phyloP scores from a whole-genome alignment of 169 alveolate species.

The Perkinsus olseni region DNA sequence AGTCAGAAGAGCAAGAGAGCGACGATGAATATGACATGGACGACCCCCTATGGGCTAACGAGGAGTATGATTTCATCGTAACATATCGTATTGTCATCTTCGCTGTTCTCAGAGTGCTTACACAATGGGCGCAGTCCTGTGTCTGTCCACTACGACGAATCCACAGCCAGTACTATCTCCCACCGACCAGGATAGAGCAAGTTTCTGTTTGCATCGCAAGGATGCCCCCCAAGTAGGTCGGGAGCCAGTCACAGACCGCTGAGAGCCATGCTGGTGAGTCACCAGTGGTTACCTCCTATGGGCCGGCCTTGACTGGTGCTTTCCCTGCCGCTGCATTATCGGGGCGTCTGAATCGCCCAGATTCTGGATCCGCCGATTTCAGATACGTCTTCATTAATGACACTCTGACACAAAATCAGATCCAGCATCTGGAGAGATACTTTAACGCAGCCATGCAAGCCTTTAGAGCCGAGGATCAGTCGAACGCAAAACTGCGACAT shows the following conservation, averaged over 20 bases:
- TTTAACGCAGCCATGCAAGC: background rate
- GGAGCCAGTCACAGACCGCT: no score
- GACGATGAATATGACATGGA: background rate
- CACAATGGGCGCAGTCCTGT: background rate
- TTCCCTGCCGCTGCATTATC: no score
- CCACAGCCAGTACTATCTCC: background rate
- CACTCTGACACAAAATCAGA: background rate
- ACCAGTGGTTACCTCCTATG: no score
- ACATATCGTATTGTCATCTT: background rate
- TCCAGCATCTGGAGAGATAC: background rate
- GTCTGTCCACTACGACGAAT: background rate
- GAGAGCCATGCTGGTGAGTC: no score
- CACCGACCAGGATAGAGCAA: background rate
- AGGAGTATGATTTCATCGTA: background rate
- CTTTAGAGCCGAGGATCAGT: background rate
- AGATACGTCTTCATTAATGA: background rate
- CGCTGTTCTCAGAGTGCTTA: background rate
- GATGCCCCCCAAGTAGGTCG: background rate
- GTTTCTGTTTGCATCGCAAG: background rate
- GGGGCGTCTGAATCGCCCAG: no score
- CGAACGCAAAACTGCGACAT: background rate
- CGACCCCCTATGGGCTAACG: background rate
- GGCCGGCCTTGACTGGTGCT: no score
- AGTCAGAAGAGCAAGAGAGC: background rate
- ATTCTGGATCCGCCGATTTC: background rate